Evolutionary conservation across 345 rosid genomes (phyloP).

Genomic region (Psidium friedrichsthalianum): DNA sequence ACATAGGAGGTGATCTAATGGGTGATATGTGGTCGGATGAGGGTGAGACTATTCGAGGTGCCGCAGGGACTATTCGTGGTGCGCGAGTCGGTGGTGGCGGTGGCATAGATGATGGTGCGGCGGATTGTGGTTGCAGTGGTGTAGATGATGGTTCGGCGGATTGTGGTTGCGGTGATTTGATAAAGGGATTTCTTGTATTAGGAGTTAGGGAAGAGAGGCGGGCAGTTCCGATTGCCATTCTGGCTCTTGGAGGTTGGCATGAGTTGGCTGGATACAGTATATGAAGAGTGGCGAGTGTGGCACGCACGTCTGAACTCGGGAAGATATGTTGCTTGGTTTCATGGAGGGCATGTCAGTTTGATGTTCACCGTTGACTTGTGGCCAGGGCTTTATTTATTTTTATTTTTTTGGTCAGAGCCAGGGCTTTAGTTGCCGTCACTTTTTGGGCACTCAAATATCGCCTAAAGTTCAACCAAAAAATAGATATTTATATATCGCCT

Average conservation of each 20-base stretch:
- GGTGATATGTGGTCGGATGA: background rate
- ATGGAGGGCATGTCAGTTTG: background rate
- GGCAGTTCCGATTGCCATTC: background rate
- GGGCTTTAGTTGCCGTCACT: background rate
- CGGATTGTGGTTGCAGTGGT: background rate
- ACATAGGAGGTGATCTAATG: constrained; percentile 4
- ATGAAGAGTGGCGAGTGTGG: background rate
- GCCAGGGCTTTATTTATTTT: background rate
- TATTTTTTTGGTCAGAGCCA: background rate
- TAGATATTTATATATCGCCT: background rate
- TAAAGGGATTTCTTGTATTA: background rate
- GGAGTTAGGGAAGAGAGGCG: background rate
- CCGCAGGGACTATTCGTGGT: background rate
- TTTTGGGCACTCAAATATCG: background rate
- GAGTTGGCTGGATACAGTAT: background rate
- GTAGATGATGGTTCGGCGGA: background rate
- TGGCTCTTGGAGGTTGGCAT: background rate
- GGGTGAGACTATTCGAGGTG: background rate
- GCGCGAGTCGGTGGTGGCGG: background rate
- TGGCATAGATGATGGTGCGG: background rate
- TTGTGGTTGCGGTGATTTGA: background rate
- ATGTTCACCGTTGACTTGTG: background rate
- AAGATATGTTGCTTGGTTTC: background rate
- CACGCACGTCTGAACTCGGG: background rate
- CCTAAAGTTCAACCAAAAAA: background rate